Base-by-base conservation (phyloP, 2,329 filamentous ascomycete species). In the Sporothrix mexicana region DNA sequence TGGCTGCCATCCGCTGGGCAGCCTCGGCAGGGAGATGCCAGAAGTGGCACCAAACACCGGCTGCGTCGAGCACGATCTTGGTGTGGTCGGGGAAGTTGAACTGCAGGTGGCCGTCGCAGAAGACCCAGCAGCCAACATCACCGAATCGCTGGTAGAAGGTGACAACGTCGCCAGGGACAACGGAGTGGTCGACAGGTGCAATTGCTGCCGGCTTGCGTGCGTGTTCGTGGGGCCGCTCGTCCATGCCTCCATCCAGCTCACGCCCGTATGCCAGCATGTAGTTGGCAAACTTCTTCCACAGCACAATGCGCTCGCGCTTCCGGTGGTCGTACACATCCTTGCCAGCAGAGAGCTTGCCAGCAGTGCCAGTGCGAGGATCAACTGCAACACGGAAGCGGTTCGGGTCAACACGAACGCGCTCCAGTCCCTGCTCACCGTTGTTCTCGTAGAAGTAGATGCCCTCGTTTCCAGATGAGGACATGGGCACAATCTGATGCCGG, bases 71-170 rank as follows among this genome's bases (percentile, higher is more conserved):
- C 13, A 95, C 91, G 71, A 96, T 88, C 82, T 96, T 96, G 73
- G 93, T 95, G 80, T 96, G 93, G 77, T 96, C 93, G 2, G 93
- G 93, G 80, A 96, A 96, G 82, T 96, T 95, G 82, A 95, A 93
- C 88, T 94, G 72, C 76, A 95, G 86, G 77, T 93, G 92, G 2
- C 93, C 93, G 79, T 95, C 92, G 72, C 88, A 88, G 78, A 95
- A 95, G 68, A 90, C 90, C 92, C 92, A 95, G 81, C 93, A 92
- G 17, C 92, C 92, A 43, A 95, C 92, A 77, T 93, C 92, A 59
- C 93, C 92, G 74, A 93, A 91, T 66, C 93, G 87, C 82, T 95
- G 93, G 79, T 95, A 95, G 76, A 95, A 95, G 0, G 90, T 92
- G 61, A 95, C 91, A 69, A 94, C 83, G 75, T 90, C 88, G 51